Conservation (phyloP, 768 basidiomycete genomes). For the Cystofilobasidium bisporidii region DNA sequence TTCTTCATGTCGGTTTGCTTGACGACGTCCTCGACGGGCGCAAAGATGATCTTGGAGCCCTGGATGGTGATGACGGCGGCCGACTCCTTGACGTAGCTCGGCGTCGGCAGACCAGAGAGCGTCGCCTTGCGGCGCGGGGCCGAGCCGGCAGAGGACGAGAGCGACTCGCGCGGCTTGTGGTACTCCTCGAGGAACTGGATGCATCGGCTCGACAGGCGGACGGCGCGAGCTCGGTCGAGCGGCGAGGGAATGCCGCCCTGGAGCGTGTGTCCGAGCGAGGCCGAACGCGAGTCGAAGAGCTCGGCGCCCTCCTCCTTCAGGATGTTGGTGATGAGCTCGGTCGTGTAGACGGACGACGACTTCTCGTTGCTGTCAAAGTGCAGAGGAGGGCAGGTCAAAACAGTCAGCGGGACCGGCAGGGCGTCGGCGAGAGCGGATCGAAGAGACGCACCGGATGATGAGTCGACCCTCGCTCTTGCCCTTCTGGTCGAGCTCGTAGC, state of each 20-base stretch:
- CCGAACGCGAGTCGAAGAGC: slow-evolving; percentile 87
- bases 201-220: slow-evolving; percentile 78
- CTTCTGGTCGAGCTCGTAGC: slow-evolving; percentile 74
- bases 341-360: slow-evolving; percentile 79
- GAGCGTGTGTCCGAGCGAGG: slow-evolving; percentile 92
- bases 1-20: slow-evolving; percentile 83
- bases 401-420: slow-evolving; percentile 2
- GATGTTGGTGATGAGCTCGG: slow-evolving; percentile 84
- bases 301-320: slow-evolving; percentile 85
- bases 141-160: background rate
- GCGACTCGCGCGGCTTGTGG: slow-evolving; percentile 16
- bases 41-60: slow-evolving; percentile 67
- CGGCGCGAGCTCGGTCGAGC: slow-evolving; percentile 80
- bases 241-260: slow-evolving; percentile 96
- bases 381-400: background rate
- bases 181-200: slow-evolving; percentile 89
- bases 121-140: slow-evolving; percentile 9
- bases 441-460: slow-evolving; percentile 62
- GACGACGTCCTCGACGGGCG: slow-evolving; percentile 73
- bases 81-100: slow-evolving; percentile 44
- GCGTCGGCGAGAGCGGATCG: no score
- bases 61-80: slow-evolving; percentile 90
- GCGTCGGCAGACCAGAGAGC: slow-evolving; percentile 11
- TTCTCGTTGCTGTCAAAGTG: slow-evolving; percentile 59
- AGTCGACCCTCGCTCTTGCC: slow-evolving; percentile 89